phyloP scores from a whole-genome alignment of 2,329 filamentous ascomycete species.

The Diaporthe humulicola region DNA sequence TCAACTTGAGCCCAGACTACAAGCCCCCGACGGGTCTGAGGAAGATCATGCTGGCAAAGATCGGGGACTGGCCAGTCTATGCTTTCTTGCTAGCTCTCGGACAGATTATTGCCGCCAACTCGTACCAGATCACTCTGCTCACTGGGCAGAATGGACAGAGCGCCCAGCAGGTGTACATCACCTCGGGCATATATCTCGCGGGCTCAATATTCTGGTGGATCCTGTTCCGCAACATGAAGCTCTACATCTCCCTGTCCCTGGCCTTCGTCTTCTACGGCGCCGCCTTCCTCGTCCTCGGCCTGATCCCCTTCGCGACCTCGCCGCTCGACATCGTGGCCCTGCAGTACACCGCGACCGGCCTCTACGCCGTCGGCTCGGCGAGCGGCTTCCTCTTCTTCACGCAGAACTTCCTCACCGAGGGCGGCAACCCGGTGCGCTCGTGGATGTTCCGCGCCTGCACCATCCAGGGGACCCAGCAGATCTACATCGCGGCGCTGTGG shows the following conservation, averaged over 20 bases:
- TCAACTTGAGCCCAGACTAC: slow-evolving; percentile 68
- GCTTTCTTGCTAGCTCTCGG: slow-evolving; percentile 71
- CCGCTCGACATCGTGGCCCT: slow-evolving; percentile 57
- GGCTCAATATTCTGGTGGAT: slow-evolving; percentile 74
- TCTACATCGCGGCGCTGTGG: slow-evolving; percentile 75
- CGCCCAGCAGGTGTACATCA: slow-evolving; percentile 70
- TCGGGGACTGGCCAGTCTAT: slow-evolving; percentile 76
- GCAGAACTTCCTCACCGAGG: slow-evolving; percentile 74
- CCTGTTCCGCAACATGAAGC: slow-evolving; percentile 69
- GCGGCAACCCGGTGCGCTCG: slow-evolving; percentile 70
- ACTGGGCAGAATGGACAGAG: slow-evolving; percentile 73
- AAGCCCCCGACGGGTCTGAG: slow-evolving; percentile 67
- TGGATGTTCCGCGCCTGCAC: slow-evolving; percentile 79
- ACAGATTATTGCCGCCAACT: slow-evolving; percentile 75
- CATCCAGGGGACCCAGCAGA: slow-evolving; percentile 76
- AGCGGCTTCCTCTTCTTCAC: slow-evolving; percentile 76
- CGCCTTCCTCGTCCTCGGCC: slow-evolving; percentile 73
- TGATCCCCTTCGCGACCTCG: slow-evolving; percentile 66
- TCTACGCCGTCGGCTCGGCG: slow-evolving; percentile 73
- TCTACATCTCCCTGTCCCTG: slow-evolving; percentile 68
- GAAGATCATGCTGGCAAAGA: slow-evolving; percentile 64
- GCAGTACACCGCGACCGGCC: slow-evolving; percentile 71
- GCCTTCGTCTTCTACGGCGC: slow-evolving; percentile 75
- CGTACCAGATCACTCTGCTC: slow-evolving; percentile 77
- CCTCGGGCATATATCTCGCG: slow-evolving; percentile 70